Evolutionary conservation across 1,284 basidiomycete genomes (phyloP), one percentile per base, ranked within the genome.

Genomic region (Leccinum griseonigrum): DNA sequence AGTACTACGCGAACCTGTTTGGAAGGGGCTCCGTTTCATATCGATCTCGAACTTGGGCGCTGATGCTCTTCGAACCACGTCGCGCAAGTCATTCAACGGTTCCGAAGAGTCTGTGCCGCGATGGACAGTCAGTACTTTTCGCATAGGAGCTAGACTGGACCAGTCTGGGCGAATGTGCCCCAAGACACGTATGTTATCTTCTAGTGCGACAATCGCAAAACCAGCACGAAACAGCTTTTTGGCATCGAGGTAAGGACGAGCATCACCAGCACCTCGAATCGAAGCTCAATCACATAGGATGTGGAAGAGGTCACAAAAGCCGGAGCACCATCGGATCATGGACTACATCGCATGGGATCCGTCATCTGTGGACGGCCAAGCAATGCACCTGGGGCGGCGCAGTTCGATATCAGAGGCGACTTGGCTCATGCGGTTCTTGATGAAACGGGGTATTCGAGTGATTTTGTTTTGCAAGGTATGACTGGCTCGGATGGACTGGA

Each of bases 401-500:
- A 86, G 84, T 64, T 78, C 91, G 7, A 81, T 94, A 63, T 78
- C 80, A 4, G 91, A 97, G 70, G 90, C 92, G 1, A 90, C 87
- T 4, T 76, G 78, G 13, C 71, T 97, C 53, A 93, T 95, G 84
- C 81, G 86, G 52, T 92, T 86, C 73, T 77, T 97, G 55, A 92
- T 97, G 85, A 88, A 88, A 64, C 81, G 85, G 8, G 94, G 94
- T 1, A 77, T 95, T 22, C 81, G 92, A 43, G 88, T 91, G 1
- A 95, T 97, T 64, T 76, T 97, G 22, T 97, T 97, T 72, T 94
- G 92, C 78, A 92, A 94, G 80, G 92, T 92, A 56, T 52, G 58
- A 58, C 29, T 3, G 31, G 10, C 34, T 56, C 36, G 2, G 26
- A 14, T 54, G 26, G 11, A 53, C 48, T 18, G 26, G 38, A 16